Conservation (phyloP, 1,284 basidiomycete genomes). For the Volvariella surrecta region DNA sequence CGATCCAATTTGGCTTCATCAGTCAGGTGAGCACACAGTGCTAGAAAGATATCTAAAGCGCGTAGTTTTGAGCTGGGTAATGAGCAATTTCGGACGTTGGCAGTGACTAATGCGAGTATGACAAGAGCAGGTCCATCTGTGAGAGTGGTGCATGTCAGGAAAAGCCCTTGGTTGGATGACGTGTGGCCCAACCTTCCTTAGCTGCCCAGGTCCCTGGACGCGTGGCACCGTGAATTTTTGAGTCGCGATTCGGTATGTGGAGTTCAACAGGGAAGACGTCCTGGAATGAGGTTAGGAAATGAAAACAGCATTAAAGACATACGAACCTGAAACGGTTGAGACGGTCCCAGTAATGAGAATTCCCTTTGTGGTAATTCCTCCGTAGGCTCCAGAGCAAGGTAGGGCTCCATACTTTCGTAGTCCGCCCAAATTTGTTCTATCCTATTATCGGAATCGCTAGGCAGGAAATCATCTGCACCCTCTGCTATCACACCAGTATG, state of each 20-base stretch:
- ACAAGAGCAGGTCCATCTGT: constrained; percentile 33
- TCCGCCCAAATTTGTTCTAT: constrained; percentile 77
- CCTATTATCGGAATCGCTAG: constrained; percentile 72
- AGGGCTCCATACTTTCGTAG: constrained; percentile 70
- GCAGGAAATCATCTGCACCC: constrained; percentile 35
- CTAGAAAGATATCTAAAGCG: constrained; percentile 83
- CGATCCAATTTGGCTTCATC: constrained; percentile 96
- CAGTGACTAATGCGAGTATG: constrained; percentile 67
- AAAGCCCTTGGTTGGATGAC: neutral
- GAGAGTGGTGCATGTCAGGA: too few species aligned
- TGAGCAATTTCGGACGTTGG: constrained; percentile 85
- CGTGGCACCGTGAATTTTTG: constrained; percentile 35
- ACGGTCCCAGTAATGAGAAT: constrained; percentile 38
- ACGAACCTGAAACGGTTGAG: constrained; percentile 55
- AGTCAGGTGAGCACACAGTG: constrained; percentile 75
- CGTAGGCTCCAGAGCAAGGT: constrained; percentile 41
- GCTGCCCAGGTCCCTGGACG: constrained; percentile 44
- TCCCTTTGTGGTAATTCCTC: constrained; percentile 36
- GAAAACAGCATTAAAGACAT: constrained; percentile 9
- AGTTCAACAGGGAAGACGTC: constrained; percentile 73
- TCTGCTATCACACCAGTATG: constrained; percentile 11
- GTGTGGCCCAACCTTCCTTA: constrained; percentile 43
- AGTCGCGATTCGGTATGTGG: constrained; percentile 63
- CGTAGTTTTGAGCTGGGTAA: constrained; percentile 83
- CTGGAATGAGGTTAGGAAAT: constrained; percentile 23